phyloP scores from a whole-genome alignment of 2,329 filamentous ascomycete genomes.

The Teratosphaeriaceae sp. region DNA sequence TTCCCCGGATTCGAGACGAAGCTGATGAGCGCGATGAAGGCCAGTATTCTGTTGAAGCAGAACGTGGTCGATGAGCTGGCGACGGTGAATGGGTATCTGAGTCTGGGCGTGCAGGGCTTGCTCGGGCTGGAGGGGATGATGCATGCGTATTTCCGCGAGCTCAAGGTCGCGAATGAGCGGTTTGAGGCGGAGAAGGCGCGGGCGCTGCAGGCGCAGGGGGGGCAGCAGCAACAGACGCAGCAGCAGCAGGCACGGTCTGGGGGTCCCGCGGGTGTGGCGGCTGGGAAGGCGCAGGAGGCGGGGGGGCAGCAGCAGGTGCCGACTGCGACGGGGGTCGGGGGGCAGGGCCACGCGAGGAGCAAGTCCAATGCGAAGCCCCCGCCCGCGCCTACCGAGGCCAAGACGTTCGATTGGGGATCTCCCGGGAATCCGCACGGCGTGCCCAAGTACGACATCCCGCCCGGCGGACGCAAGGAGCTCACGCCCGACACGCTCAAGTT shows the following conservation, averaged over 20 bases:
- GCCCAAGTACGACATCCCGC: conserved; percentile 51
- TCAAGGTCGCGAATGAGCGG: conserved; percentile 20
- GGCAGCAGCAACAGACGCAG: conserved; percentile 3
- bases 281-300: too few species aligned
- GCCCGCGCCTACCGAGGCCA: conserved; percentile 29
- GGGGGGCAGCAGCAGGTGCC: conserved; percentile 12
- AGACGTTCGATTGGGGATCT: conserved; percentile 26
- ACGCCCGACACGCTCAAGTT: conserved; percentile 52
- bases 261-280: too few species aligned
- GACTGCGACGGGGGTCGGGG: background rate
- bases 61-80: conserved; percentile 19
- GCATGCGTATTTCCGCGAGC: conserved; percentile 19
- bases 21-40: conserved; percentile 21
- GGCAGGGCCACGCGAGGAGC: conserved; percentile 20
- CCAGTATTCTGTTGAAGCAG: conserved; percentile 21
- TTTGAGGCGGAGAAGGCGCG: conserved; percentile 7
- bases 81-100: conserved; percentile 23
- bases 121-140: conserved; percentile 18
- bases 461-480: conserved; percentile 41
- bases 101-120: conserved; percentile 20
- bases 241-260: too few species aligned
- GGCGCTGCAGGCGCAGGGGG: conserved; percentile 10
- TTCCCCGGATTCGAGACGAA: conserved; percentile 15
- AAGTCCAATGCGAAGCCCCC: conserved; percentile 21
- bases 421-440: conserved; percentile 47